phyloP scores from a whole-genome alignment of 2,329 filamentous ascomycete species.

The Talaromyces amestolkiae region DNA sequence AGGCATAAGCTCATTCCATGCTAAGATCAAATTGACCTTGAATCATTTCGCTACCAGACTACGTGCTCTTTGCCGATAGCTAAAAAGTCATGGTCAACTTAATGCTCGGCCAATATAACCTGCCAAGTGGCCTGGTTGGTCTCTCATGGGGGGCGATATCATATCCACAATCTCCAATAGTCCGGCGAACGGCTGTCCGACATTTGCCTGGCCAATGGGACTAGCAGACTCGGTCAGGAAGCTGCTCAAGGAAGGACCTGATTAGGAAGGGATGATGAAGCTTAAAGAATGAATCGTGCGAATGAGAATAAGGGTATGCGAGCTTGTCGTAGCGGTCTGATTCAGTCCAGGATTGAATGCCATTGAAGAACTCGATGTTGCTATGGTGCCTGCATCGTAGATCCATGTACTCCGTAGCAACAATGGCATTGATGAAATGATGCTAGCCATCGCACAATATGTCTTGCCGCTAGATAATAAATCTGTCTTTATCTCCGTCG shows the following conservation, averaged over 20 bases:
- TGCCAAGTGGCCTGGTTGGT: not conserved
- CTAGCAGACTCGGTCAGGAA: not conserved
- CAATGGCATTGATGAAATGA: not conserved
- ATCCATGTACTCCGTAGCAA: not conserved
- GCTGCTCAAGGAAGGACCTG: not conserved
- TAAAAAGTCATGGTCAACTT: not conserved
- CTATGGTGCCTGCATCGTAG: not conserved
- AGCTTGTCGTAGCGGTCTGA: not conserved
- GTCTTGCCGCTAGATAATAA: not conserved
- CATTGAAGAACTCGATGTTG: not conserved
- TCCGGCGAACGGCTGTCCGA: slow-evolving; percentile 2
- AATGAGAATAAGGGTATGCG: not conserved
- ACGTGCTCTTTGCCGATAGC: not conserved
- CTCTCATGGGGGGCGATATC: not conserved
- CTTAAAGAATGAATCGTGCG: not conserved
- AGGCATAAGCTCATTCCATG: not conserved
- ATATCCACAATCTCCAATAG: slow-evolving; percentile 3
- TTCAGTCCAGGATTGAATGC: not conserved
- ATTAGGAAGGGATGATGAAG: not conserved
- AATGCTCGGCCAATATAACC: not conserved
- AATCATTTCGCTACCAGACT: not conserved
- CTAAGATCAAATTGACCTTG: not conserved
- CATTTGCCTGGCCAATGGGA: slow-evolving; percentile 4
- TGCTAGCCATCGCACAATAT: not conserved
- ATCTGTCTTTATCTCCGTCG: not conserved